Conservation (phyloP, 345 rosid species). For the Odontarrhena argentea region DNA sequence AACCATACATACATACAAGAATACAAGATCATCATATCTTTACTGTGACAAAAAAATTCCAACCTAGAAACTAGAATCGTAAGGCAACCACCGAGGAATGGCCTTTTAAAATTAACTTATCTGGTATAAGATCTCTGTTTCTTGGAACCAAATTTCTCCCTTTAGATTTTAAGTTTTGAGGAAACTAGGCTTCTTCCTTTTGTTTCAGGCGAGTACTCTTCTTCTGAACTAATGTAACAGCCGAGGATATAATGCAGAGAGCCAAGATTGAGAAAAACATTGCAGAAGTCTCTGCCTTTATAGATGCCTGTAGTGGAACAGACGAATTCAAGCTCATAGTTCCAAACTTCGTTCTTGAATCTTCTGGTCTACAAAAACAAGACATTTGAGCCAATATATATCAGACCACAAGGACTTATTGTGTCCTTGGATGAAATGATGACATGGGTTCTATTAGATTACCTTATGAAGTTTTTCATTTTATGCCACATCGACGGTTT, state of each 20-base stretch:
- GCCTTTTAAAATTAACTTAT: background rate
- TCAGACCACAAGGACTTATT: background rate
- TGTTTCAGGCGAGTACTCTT: constrained; percentile 32
- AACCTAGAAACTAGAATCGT: constrained; percentile 21
- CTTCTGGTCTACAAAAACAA: constrained; percentile 47
- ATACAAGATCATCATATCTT: constrained; percentile 14
- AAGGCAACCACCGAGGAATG: background rate
- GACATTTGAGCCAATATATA: background rate
- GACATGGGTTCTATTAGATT: constrained; percentile 14
- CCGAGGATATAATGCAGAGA: constrained; percentile 43
- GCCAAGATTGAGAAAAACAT: constrained; percentile 39
- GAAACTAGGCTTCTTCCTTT: constrained; percentile 25
- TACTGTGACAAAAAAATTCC: constrained; percentile 13
- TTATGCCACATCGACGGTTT: constrained; percentile 37
- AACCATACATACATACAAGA: constrained; percentile 27
- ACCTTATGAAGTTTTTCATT: constrained; percentile 41
- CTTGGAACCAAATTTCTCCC: constrained; percentile 18
- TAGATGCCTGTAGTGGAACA: constrained; percentile 31
- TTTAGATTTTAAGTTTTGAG: background rate
- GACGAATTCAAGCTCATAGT: constrained; percentile 49
- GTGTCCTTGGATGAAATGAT: constrained; percentile 9
- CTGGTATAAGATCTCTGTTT: background rate
- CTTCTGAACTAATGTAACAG: constrained; percentile 41
- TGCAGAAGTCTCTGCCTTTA: constrained; percentile 43
- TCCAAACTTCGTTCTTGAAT: constrained; percentile 64